Evolutionary conservation across 176 grass and related monocot species (phyloP).

Genomic region (Chloris gayana): DNA sequence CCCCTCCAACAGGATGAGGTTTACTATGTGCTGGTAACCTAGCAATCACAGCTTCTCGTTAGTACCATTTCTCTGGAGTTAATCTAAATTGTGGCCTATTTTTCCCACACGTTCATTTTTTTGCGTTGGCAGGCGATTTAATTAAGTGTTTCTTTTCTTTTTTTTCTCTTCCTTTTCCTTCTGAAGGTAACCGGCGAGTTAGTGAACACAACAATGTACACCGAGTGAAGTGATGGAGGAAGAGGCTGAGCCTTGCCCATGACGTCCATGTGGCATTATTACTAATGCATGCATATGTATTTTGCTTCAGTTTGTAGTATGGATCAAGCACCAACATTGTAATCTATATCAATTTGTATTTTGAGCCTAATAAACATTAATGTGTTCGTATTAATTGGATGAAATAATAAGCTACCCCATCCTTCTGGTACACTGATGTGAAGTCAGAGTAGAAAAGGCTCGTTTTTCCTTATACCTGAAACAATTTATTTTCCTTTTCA

Average conservation of each 20-base stretch:
- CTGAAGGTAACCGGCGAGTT: constrained; percentile 2
- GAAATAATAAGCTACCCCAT: constrained; percentile 13
- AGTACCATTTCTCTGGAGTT: background rate
- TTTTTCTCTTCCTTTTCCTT: background rate
- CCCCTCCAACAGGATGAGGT: constrained; percentile 56
- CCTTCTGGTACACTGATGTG: background rate
- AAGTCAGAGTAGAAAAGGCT: background rate
- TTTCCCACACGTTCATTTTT: background rate
- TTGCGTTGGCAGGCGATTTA: background rate
- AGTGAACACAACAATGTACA: constrained; percentile 12
- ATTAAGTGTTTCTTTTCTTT: background rate
- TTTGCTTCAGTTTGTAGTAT: background rate
- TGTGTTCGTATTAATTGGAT: background rate
- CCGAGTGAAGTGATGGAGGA: background rate
- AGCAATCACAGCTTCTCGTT: background rate
- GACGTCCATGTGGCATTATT: background rate
- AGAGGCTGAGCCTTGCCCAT: background rate
- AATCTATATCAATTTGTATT: background rate
- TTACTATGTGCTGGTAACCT: constrained; percentile 57
- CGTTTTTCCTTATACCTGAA: background rate
- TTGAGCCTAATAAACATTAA: background rate
- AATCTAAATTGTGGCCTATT: background rate
- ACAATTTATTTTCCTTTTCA: background rate
- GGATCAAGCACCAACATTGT: background rate
- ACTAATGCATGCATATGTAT: background rate